A percentile compares a stretch with the other conserved stretches of the same genome.
phyloP scores from a whole-genome alignment of 352 stramenopile genomes.

The Phytophthora cajani region DNA sequence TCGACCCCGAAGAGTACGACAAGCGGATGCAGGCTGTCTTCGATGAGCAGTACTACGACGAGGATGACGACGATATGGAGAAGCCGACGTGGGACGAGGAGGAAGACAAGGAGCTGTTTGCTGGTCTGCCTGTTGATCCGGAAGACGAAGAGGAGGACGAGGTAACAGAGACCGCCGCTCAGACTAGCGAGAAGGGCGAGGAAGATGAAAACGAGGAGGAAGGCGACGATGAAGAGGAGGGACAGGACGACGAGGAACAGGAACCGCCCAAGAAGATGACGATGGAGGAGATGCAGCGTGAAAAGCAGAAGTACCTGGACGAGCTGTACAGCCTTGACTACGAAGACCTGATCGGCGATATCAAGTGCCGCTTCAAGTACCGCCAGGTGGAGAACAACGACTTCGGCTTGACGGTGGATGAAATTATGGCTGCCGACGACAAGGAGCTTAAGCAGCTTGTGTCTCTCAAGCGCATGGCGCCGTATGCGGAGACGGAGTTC shows the following conservation, averaged over 20 bases:
- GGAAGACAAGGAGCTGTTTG: slow-evolving; percentile 88
- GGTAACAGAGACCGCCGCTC: slow-evolving; percentile 22
- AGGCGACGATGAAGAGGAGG: slow-evolving; percentile 55
- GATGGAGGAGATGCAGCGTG: slow-evolving; percentile 65
- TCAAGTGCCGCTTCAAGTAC: slow-evolving; percentile 99
- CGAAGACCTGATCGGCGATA: slow-evolving; percentile 98
- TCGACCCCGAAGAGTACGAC: slow-evolving; percentile 97
- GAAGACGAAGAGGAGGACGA: slow-evolving; percentile 58
- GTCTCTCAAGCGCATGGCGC: slow-evolving; percentile 97
- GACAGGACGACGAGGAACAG: slow-evolving; percentile 54
- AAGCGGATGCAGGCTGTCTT: slow-evolving; percentile 97
- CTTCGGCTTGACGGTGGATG: slow-evolving; percentile 97
- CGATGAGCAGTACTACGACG: slow-evolving; percentile 98
- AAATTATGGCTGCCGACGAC: slow-evolving; percentile 98
- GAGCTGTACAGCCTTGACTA: slow-evolving; percentile 99
- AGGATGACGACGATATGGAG: slow-evolving; percentile 72
- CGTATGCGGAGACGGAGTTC: slow-evolving; percentile 92
- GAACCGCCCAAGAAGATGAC: slow-evolving; percentile 59
- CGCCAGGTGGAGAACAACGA: slow-evolving; percentile 93
- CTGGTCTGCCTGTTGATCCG: slow-evolving; percentile 62
- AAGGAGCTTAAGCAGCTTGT: slow-evolving; percentile 97
- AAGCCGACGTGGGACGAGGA: slow-evolving; percentile 86
- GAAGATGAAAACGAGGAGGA: slow-evolving; percentile 45
- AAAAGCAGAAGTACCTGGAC: slow-evolving; percentile 94
- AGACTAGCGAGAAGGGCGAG: slow-evolving; percentile 44